These are phyloP conservation scores for Astragalus glycyphyllos DNA, from an alignment of 306 rosid species.

Conservation along the genomic window DNA sequence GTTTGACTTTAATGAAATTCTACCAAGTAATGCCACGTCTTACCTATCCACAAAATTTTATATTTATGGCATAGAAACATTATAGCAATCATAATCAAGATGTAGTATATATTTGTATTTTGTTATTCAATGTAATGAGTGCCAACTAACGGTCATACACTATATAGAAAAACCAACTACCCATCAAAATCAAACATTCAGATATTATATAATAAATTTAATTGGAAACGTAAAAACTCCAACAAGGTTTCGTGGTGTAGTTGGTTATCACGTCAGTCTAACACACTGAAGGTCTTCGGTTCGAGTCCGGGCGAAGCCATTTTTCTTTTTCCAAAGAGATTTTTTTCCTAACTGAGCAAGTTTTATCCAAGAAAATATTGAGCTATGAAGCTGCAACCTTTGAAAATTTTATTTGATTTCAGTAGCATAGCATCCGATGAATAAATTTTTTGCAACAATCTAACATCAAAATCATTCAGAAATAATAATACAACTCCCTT, in stretches of 20 bases:
- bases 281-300: constrained; percentile 90
- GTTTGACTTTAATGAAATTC: constrained; percentile 11
- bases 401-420: constrained; percentile 18
- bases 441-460: constrained; percentile 15
- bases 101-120: background rate
- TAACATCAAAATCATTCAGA: constrained; percentile 1
- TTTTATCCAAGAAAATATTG: too few species aligned
- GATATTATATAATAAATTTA: too few species aligned
- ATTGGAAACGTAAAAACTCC: too few species aligned
- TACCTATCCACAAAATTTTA: background rate
- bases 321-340: too few species aligned
- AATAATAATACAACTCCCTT: background rate
- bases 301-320: constrained; percentile 77
- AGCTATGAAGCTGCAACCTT: background rate
- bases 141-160: background rate
- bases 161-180: constrained; percentile 7
- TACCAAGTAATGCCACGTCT: constrained; percentile 12
- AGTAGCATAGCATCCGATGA: background rate
- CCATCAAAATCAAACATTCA: background rate
- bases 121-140: background rate
- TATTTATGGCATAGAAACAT: background rate
- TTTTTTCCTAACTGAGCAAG: too few species aligned
- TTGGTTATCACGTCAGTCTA: constrained; percentile 98
- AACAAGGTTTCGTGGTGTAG: constrained; percentile 63
- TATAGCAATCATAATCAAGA: background rate